Percentiles rank a stretch among this genome's conserved stretches.
phyloP scores from a whole-genome alignment of 2,329 filamentous ascomycete species.

The Ophiostoma sp. region DNA sequence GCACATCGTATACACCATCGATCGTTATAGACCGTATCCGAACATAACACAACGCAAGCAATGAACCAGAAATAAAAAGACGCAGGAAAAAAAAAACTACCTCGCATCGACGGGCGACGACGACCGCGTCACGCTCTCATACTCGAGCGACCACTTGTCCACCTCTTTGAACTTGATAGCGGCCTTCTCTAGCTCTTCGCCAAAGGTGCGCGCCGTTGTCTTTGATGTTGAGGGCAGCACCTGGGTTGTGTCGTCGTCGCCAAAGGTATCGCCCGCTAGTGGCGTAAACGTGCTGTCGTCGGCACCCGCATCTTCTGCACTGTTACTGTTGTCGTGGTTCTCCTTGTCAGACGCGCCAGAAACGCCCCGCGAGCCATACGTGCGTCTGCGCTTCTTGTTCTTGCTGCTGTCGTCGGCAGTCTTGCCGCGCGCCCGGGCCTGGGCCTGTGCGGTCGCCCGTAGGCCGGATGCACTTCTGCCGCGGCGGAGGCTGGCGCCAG shows the following conservation, averaged over 20 bases:
- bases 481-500: conserved; percentile 32
- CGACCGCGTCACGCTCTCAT: conserved; percentile 56
- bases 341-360: conserved; percentile 40
- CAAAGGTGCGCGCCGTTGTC: conserved; percentile 24
- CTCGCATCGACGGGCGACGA: conserved; percentile 50
- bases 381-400: conserved; percentile 33
- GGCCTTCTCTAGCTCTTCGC: conserved; percentile 52
- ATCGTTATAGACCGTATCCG: background rate
- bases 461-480: conserved; percentile 16
- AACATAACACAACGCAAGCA: background rate
- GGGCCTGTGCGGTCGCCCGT: conserved; percentile 12
- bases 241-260: conserved; percentile 34
- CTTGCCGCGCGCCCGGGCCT: conserved; percentile 9
- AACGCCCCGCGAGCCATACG: conserved; percentile 45
- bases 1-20: background rate
- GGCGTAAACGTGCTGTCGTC: conserved; percentile 36
- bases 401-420: conserved; percentile 13
- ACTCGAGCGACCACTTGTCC: conserved; percentile 62
- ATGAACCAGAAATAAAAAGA: background rate
- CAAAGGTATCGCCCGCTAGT: conserved; percentile 45
- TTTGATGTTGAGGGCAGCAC: conserved; percentile 32
- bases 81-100: conserved; percentile 30
- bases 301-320: conserved; percentile 26
- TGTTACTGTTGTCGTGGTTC: conserved; percentile 48
- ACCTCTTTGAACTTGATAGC: conserved; percentile 63